Evolutionary conservation across 164 flowering plant genomes (phyloP).

Genomic region (Berberis vulgaris): DNA sequence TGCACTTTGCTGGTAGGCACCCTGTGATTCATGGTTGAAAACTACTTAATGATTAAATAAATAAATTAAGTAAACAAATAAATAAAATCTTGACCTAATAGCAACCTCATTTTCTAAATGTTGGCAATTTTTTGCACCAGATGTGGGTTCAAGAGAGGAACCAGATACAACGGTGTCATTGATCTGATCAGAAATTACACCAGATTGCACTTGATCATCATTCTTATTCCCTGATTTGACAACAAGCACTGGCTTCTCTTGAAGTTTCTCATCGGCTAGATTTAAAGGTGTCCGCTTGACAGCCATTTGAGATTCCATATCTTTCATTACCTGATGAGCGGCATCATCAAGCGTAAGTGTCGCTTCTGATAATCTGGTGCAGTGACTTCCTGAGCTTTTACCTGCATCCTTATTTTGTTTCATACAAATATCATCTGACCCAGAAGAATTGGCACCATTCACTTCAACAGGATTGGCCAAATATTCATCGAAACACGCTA

Average conservation of each 20-base stretch:
- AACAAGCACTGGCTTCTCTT: conserved; percentile 6
- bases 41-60: neutral
- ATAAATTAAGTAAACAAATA: neutral
- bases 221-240: conserved; percentile 1
- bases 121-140: conserved; percentile 5
- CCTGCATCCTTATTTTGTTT: conserved; percentile 16
- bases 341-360: conserved; percentile 1
- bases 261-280: conserved; percentile 10
- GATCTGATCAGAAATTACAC: conserved; percentile 8
- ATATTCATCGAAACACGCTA: conserved; percentile 27
- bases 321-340: conserved; percentile 1
- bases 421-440: neutral
- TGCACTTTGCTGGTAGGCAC: conserved; percentile 6
- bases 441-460: conserved; percentile 12
- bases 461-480: conserved; percentile 31
- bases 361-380: conserved; percentile 8
- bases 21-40: conserved; percentile 2
- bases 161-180: conserved; percentile 4
- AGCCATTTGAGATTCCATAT: neutral
- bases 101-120: conserved; percentile 5
- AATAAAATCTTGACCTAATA: neutral
- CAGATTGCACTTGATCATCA: conserved; percentile 2
- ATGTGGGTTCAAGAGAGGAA: conserved; percentile 3
- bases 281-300: conserved; percentile 5
- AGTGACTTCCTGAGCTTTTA: conserved; percentile 5